A percentile compares a stretch with the other conserved stretches of the same genome.
phyloP scores from a whole-genome alignment of 1,284 basidiomycete species.

The Macrocybe sp. region DNA sequence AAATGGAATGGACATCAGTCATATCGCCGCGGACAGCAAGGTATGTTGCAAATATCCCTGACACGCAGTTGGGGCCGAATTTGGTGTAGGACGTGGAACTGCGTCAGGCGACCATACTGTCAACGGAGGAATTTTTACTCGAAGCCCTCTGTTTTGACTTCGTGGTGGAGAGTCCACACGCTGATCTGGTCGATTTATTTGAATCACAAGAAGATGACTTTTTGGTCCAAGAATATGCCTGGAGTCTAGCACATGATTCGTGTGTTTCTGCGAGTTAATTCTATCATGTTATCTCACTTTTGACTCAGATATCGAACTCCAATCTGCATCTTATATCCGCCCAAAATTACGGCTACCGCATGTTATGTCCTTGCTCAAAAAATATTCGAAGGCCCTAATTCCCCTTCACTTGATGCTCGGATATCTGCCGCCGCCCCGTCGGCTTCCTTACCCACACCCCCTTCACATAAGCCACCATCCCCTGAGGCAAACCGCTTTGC shows the following conservation, averaged over 20 bases:
- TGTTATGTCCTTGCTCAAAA: slow-evolving; percentile 73
- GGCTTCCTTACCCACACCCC: slow-evolving; percentile 66
- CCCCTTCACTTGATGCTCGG: slow-evolving; percentile 66
- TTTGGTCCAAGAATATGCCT: slow-evolving; percentile 65
- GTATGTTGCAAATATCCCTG: slow-evolving; percentile 29
- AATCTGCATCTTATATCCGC: slow-evolving; percentile 62
- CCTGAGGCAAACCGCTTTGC: slow-evolving; percentile 65
- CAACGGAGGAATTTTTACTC: slow-evolving; percentile 79
- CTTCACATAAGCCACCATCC: slow-evolving; percentile 66
- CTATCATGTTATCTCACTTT: slow-evolving; percentile 4
- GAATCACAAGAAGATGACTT: slow-evolving; percentile 43
- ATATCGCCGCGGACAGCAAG: slow-evolving; percentile 56
- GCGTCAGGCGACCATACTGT: slow-evolving; percentile 69
- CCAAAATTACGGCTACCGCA: slow-evolving; percentile 65
- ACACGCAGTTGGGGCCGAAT: slow-evolving; percentile 8
- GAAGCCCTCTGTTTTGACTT: slow-evolving; percentile 93
- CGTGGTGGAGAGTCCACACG: slow-evolving; percentile 78
- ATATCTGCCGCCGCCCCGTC: slow-evolving; percentile 58
- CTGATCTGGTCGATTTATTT: slow-evolving; percentile 65
- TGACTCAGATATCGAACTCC: slow-evolving; percentile 65
- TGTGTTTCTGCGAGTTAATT: slow-evolving; percentile 21
- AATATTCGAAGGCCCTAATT: slow-evolving; percentile 63
- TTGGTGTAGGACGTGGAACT: slow-evolving; percentile 61
- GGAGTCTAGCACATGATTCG: slow-evolving; percentile 84
- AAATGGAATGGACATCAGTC: slow-evolving; percentile 46